Percentiles rank a stretch among this genome's conserved stretches.
Evolutionary conservation across 495 filamentous ascomycete species (phyloP).

Genomic region (Neurospora sp.): DNA sequence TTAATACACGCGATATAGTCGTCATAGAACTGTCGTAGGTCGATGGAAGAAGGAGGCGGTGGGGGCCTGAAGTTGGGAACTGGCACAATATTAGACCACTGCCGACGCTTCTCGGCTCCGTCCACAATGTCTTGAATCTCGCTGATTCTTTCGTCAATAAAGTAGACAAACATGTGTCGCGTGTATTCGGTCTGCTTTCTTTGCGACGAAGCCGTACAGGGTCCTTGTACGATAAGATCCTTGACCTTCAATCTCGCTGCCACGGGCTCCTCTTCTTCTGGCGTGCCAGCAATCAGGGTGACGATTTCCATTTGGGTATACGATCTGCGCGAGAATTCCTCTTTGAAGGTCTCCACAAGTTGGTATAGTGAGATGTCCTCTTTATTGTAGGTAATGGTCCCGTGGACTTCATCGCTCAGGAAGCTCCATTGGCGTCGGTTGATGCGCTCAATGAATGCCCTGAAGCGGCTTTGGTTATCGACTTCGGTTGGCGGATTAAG

Average conservation of each 20-base stretch:
- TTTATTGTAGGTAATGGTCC: constrained; percentile 13
- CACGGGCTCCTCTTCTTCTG: neutral
- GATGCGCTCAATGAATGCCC: constrained; percentile 11
- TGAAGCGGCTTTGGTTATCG: constrained; percentile 9
- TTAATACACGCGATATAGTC: constrained; percentile 23
- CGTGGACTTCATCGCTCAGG: constrained; percentile 7
- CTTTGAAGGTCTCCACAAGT: constrained; percentile 11
- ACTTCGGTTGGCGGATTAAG: constrained; percentile 2
- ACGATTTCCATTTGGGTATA: constrained; percentile 10
- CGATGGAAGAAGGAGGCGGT: constrained; percentile 7
- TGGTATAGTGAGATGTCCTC: constrained; percentile 13
- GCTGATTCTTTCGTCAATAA: constrained; percentile 15
- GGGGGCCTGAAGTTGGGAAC: constrained; percentile 6
- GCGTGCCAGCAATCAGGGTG: constrained; percentile 8
- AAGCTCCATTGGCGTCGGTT: constrained; percentile 12
- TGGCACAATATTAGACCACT: constrained; percentile 5
- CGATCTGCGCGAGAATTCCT: constrained; percentile 10
- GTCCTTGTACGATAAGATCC: neutral
- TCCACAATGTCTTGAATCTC: constrained; percentile 13
- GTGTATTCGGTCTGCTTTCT: constrained; percentile 3
- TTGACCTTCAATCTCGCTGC: constrained; percentile 9
- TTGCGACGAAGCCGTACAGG: neutral
- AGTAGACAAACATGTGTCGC: constrained; percentile 16
- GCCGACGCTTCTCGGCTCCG: constrained; percentile 9
- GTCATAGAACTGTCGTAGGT: constrained; percentile 13